phyloP scores from a whole-genome alignment of 768 basidiomycete species.

The Lactarius indigo region DNA sequence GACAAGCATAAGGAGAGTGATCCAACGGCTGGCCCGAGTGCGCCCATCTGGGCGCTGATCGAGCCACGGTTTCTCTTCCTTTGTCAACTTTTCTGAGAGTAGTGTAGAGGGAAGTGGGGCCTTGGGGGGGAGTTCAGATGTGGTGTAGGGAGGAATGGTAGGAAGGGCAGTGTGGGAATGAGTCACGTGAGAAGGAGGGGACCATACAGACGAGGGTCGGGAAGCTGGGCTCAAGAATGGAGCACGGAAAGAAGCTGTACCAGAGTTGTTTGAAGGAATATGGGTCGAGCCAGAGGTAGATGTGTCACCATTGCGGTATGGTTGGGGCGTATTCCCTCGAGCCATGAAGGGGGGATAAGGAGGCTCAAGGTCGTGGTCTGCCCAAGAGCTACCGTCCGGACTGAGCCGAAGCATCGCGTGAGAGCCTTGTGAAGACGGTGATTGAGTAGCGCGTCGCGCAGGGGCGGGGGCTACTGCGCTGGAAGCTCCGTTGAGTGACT shows the following conservation, averaged over 20 bases:
- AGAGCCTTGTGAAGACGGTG: conserved; percentile 29
- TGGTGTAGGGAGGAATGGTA: conserved; percentile 11
- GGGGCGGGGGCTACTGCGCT: conserved; percentile 17
- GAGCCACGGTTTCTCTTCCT: conserved; percentile 50
- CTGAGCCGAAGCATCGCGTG: conserved; percentile 27
- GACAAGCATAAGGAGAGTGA: conserved; percentile 42
- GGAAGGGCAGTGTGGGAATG: conserved; percentile 29
- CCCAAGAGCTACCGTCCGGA: conserved; percentile 26
- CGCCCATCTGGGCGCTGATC: conserved; percentile 38
- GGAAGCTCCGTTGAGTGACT: conserved; percentile 31
- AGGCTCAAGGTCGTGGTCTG: conserved; percentile 17
- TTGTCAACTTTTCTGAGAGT: conserved; percentile 47
- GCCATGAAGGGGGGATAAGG: conserved; percentile 24
- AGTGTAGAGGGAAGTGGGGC: conserved; percentile 44
- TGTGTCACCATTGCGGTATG: conserved; percentile 4
- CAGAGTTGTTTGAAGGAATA: background rate
- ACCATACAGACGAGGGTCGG: conserved; percentile 63
- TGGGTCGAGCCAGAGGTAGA: background rate
- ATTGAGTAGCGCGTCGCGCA: conserved; percentile 27
- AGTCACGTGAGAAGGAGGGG: conserved; percentile 46
- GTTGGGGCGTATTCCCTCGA: conserved; percentile 9
- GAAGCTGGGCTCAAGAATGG: conserved; percentile 71
- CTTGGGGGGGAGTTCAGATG: conserved; percentile 19
- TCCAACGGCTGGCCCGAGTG: conserved; percentile 46
- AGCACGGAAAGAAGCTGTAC: conserved; percentile 44